phyloP scores from a whole-genome alignment of 1,139 yeast species.

The Wickerhamomyces sp. region DNA sequence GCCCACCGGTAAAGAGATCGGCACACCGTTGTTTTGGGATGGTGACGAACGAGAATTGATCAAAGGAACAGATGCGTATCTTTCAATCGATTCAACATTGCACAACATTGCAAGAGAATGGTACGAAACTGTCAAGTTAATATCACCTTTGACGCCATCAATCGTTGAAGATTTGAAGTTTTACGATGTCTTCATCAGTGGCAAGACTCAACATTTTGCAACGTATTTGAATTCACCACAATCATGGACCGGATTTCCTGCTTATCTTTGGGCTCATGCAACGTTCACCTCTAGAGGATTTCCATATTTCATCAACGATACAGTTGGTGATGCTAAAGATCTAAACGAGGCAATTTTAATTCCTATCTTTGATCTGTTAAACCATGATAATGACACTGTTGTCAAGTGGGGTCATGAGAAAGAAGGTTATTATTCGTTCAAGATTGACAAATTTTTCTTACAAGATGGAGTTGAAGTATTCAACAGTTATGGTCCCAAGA shows the following conservation, averaged over 20 bases:
- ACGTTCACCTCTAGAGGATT: constrained; percentile 76
- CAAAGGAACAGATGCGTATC: constrained; percentile 54
- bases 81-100: constrained; percentile 29
- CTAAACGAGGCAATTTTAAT: constrained; percentile 59
- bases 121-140: constrained; percentile 12
- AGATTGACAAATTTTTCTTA: constrained; percentile 22
- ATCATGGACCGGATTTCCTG: constrained; percentile 56
- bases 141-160: constrained; percentile 10
- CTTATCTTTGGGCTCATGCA: constrained; percentile 69
- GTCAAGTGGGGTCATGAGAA: constrained; percentile 55
- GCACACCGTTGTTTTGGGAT: constrained; percentile 63
- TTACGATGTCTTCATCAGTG: constrained; percentile 13
- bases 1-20: constrained; percentile 44
- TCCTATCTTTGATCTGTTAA: constrained; percentile 75
- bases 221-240: constrained; percentile 19
- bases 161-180: constrained; percentile 17
- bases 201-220: constrained; percentile 19
- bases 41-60: constrained; percentile 44
- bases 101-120: constrained; percentile 26
- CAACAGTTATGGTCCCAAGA: constrained; percentile 84
- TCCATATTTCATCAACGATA: constrained; percentile 49
- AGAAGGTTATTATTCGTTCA: constrained; percentile 28
- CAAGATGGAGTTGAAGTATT: constrained; percentile 45
- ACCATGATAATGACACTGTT: constrained; percentile 58
- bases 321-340: constrained; percentile 25